Evolutionary conservation across 345 rosid genomes (phyloP).

Genomic region (Anastatica hierochuntica): DNA sequence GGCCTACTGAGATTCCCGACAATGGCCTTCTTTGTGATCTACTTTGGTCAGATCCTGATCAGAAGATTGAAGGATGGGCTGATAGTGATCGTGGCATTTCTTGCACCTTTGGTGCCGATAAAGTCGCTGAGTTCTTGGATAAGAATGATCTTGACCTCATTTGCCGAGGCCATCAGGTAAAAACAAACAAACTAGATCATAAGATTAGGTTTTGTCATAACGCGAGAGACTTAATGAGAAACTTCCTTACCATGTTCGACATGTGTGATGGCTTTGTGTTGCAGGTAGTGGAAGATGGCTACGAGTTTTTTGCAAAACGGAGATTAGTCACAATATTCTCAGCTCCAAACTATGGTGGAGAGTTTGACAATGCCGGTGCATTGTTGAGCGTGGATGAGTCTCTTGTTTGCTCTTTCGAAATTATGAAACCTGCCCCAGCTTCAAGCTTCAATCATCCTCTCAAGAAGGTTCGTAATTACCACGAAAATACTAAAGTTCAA

Average conservation of each 20-base stretch:
- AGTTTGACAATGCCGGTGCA: constrained; percentile 96
- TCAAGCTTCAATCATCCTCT: constrained; percentile 38
- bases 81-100: background rate
- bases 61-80: background rate
- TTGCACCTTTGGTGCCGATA: background rate
- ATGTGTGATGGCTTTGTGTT: no score
- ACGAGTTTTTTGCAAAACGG: constrained; percentile 85
- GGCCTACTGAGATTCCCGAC: background rate
- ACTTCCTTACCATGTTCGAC: no score
- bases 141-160: background rate
- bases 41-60: background rate
- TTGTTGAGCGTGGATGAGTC: constrained; percentile 62
- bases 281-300: constrained; percentile 98
- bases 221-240: no score
- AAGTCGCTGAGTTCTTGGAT: background rate
- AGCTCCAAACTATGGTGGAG: constrained; percentile 99
- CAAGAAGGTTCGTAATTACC: constrained; percentile 51
- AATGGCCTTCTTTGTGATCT: background rate
- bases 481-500: background rate
- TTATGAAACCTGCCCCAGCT: constrained; percentile 61
- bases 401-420: constrained; percentile 87
- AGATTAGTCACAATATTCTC: constrained; percentile 89
- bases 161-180: background rate
- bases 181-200: no score
- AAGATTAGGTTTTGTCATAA: no score